These are phyloP conservation scores for Oehlia diaphana DNA, from an alignment of 192 early-diverging fungal genomes.

Conservation along the genomic window DNA sequence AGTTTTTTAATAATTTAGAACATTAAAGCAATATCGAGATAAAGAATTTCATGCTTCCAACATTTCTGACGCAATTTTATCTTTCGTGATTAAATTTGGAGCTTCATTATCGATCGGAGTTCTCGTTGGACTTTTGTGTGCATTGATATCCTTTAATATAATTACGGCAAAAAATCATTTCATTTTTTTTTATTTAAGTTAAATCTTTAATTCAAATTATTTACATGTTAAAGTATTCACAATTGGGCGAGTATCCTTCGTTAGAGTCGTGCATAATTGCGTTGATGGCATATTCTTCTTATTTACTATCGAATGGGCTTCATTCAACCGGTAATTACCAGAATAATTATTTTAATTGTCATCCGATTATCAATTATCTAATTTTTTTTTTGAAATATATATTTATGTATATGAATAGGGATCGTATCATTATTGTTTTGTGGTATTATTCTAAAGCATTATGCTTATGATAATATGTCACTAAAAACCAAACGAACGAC, in stretches of 20 bases:
- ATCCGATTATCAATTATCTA: not conserved
- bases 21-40: slow-evolving; percentile 74
- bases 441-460: slow-evolving; percentile 91
- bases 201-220: slow-evolving; percentile 15
- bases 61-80: slow-evolving; percentile 59
- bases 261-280: slow-evolving; percentile 87
- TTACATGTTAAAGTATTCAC: slow-evolving; percentile 75
- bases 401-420: slow-evolving; percentile 28
- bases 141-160: slow-evolving; percentile 58
- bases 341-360: not conserved
- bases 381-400: not conserved
- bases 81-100: slow-evolving; percentile 82
- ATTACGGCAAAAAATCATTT: not conserved
- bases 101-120: slow-evolving; percentile 85
- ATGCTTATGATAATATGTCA: slow-evolving; percentile 91
- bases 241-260: slow-evolving; percentile 76
- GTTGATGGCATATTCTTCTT: slow-evolving; percentile 88
- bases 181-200: not conserved
- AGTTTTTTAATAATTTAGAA: slow-evolving; percentile 39
- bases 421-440: slow-evolving; percentile 94
- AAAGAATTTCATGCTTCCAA: slow-evolving; percentile 66
- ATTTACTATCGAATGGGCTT: slow-evolving; percentile 83
- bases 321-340: slow-evolving; percentile 7
- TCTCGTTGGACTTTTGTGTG: slow-evolving; percentile 70
- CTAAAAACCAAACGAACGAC: slow-evolving; percentile 74